Evolutionary conservation across 805 yeast genomes (phyloP).

Genomic region (Lipomyces starkeyi): DNA sequence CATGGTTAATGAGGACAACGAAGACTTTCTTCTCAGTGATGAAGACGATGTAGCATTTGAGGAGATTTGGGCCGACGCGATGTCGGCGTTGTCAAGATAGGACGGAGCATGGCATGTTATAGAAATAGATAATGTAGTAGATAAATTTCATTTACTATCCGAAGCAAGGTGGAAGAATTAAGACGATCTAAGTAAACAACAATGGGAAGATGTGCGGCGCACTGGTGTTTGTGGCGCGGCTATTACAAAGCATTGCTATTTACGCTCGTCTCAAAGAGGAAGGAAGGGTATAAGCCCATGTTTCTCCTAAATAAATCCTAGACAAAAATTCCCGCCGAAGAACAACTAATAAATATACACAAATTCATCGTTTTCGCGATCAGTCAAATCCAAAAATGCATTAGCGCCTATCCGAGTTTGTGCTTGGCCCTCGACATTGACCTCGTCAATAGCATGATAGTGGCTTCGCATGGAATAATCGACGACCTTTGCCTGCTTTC

Average conservation of each 20-base stretch:
- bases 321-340: too few species aligned
- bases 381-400: constrained; percentile 30
- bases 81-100: background rate
- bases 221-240: too few species aligned
- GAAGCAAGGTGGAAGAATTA: background rate
- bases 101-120: background rate
- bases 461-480: constrained; percentile 20
- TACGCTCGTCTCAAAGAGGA: too few species aligned
- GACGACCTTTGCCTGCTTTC: constrained; percentile 18
- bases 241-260: too few species aligned
- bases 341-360: constrained; percentile 44
- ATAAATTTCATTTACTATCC: background rate
- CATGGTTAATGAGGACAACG: background rate
- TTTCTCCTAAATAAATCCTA: background rate
- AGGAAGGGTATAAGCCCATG: too few species aligned
- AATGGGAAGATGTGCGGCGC: too few species aligned
- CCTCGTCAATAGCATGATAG: background rate
- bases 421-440: background rate
- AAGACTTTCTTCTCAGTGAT: background rate
- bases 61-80: constrained; percentile 3
- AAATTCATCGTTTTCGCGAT: constrained; percentile 33
- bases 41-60: background rate
- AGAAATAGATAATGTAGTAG: background rate
- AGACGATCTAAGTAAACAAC: too few species aligned
- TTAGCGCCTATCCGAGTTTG: constrained; percentile 19